Evolutionary conservation across 1,284 basidiomycete genomes (phyloP), one percentile per base, ranked within the genome.

Genomic region (Rhodotorula sp.): DNA sequence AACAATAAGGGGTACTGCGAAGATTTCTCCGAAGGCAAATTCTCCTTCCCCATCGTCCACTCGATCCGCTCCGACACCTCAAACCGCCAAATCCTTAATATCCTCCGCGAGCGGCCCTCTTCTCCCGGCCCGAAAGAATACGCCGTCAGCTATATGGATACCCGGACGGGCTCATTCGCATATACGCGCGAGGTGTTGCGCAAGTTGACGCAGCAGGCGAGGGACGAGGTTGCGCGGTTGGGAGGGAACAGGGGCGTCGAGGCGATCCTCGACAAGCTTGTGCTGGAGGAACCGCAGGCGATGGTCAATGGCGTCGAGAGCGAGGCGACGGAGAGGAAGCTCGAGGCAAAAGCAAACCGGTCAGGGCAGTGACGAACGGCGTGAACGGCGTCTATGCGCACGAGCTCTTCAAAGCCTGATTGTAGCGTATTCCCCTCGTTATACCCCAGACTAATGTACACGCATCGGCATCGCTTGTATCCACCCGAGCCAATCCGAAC

Each of bases 21-120:
- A 81, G 94, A 97, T 77, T 83, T 98, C 13, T 91, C 92, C 0
- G 94, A 98, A 81, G 94, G 94, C 2, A 97, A 98, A 80, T 97
- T 98, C 81, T 92, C 90, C 24, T 98, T 97, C 79, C 94, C 93
- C 0, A 86, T 97, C 66, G 89, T 98, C 0, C 94, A 97, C 77
- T 87, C 89, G 20, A 88, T 97, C 40, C 86, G 90, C 44, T 86
- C 89, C 18, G 87, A 94, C 77, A 82, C 81, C 18, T 83, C 84
- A 0, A 92, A 91, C 76, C 85, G 87, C 15, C 87, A 90, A 80
- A 84, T 96, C 46, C 81, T 95, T 58, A 94, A 94, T 75, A 87
- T 94, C 16, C 85, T 96, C 26, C 90, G 94, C 79, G 93, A 95
- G 80, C 85, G 90, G 18, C 92, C 94, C 0, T 84, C 86, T 0